Evolutionary conservation across 2,329 filamentous ascomycete genomes (phyloP).

Genomic region (Xylaria sp.): DNA sequence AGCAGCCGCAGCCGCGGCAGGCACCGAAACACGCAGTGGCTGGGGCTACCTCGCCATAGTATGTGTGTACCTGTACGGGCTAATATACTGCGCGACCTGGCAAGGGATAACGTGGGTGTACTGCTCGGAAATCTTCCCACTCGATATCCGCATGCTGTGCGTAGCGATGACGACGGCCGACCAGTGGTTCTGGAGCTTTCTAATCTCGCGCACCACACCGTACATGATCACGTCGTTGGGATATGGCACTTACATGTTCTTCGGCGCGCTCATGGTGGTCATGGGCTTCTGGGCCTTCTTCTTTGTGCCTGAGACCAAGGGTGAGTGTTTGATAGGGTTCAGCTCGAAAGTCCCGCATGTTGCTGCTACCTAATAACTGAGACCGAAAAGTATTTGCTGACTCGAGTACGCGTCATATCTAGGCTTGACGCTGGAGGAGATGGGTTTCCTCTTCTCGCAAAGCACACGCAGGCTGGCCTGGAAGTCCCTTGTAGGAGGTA

Average conservation of each 20-base stretch:
- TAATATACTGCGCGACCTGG: constrained; percentile 45
- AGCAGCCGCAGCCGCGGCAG: constrained; percentile 45
- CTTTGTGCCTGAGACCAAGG: background rate
- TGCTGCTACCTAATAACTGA: too few relatives aligned
- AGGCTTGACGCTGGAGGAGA: background rate
- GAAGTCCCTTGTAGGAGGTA: background rate
- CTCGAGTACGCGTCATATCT: too few relatives aligned
- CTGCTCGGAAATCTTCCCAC: constrained; percentile 31
- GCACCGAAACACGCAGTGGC: constrained; percentile 46
- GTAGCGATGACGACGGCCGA: constrained; percentile 29
- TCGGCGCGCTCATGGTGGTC: constrained; percentile 32
- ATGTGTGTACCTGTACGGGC: constrained; percentile 46
- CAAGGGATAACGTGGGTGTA: constrained; percentile 46
- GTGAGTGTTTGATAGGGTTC: background rate
- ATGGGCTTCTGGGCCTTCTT: background rate
- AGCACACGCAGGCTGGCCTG: background rate
- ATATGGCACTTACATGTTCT: constrained; percentile 51
- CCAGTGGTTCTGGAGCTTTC: constrained; percentile 30
- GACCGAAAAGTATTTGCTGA: background rate
- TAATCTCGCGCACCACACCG: constrained; percentile 29
- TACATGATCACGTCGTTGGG: constrained; percentile 33
- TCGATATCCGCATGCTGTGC: constrained; percentile 31
- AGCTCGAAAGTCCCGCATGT: too few relatives aligned
- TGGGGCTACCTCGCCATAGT: constrained; percentile 52
- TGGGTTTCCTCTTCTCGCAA: background rate